phyloP scores from a whole-genome alignment of 2,329 filamentous ascomycete genomes.

The Fusarium setosum region DNA sequence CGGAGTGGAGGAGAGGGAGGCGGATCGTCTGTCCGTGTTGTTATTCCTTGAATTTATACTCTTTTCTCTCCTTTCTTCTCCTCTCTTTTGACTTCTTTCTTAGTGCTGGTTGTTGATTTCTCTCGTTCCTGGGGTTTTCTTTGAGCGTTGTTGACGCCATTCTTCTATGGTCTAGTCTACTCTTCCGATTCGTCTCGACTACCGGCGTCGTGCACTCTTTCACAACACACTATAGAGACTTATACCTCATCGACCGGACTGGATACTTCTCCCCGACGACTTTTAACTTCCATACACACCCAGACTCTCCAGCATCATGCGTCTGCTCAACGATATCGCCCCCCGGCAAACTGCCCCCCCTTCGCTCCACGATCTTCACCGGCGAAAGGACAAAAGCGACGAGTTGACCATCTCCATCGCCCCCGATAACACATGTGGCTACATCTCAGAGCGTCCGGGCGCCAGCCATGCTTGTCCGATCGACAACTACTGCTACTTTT shows the following conservation, averaged over 20 bases:
- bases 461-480: conserved; percentile 11
- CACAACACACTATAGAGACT: too few species aligned
- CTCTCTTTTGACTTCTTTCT: neutral
- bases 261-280: neutral
- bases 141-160: too few species aligned
- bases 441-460: conserved; percentile 15
- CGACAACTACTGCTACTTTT: conserved; percentile 4
- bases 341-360: conserved; percentile 15
- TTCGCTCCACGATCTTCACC: conserved; percentile 1
- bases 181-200: too few species aligned
- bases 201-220: too few species aligned
- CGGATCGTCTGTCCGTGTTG: neutral
- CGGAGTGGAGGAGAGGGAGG: neutral
- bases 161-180: too few species aligned
- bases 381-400: conserved; percentile 1
- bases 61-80: neutral
- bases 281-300: neutral
- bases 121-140: too few species aligned
- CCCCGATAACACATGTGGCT: conserved; percentile 18
- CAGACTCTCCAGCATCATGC: neutral
- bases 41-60: neutral
- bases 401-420: neutral
- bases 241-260: neutral
- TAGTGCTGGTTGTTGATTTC: neutral
- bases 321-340: neutral